A percentile compares a stretch with the other conserved stretches of the same genome.
phyloP scores from a whole-genome alignment of 768 basidiomycete genomes.

The Agaricus bisporus region DNA sequence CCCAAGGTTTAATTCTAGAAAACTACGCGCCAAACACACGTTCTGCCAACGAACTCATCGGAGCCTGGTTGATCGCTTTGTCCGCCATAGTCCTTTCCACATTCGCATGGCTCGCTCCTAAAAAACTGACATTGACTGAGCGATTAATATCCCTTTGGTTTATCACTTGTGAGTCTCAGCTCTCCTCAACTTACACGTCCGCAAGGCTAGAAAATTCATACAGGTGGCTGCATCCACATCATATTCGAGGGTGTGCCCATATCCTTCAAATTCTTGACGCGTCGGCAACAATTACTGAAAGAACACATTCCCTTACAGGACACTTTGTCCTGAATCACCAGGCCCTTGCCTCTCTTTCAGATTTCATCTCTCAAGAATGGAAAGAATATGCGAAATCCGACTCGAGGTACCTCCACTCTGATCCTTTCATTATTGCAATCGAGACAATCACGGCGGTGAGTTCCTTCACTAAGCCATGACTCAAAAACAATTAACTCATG shows the following conservation, averaged over 20 bases:
- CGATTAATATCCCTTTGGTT: slow-evolving; percentile 11
- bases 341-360: slow-evolving; percentile 5
- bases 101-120: slow-evolving; percentile 7
- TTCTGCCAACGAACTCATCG: slow-evolving; percentile 6
- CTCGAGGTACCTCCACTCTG: slow-evolving; percentile 12
- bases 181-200: too few species aligned
- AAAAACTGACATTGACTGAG: slow-evolving; percentile 2
- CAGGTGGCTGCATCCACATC: slow-evolving; percentile 12
- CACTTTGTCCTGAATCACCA: slow-evolving; percentile 10
- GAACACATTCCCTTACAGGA: neutral
- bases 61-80: slow-evolving; percentile 4
- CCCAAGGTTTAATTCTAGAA: neutral
- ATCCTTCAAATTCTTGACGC: neutral
- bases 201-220: neutral
- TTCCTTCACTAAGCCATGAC: neutral
- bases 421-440: slow-evolving; percentile 6
- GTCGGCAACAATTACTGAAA: neutral
- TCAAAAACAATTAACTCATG: neutral
- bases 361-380: slow-evolving; percentile 12
- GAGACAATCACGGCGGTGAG: slow-evolving; percentile 11
- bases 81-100: neutral
- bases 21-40: slow-evolving; percentile 9
- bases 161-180: neutral
- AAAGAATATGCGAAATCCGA: slow-evolving; percentile 13
- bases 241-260: slow-evolving; percentile 9